Percentiles rank a stretch among this genome's conserved stretches.
Conservation (phyloP, 2,329 filamentous ascomycete genomes). For the Penicillium brasilianum region DNA sequence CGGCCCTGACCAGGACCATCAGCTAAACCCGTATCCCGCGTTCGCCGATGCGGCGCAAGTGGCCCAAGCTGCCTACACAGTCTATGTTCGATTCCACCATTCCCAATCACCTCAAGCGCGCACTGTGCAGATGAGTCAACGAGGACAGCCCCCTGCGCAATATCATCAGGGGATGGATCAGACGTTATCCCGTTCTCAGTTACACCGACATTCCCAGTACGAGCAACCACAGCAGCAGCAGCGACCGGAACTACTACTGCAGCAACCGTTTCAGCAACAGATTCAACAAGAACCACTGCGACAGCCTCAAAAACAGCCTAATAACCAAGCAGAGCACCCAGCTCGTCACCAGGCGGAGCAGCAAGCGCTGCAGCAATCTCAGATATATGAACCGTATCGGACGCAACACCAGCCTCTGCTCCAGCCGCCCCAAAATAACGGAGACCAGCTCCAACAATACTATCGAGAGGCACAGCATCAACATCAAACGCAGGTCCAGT, state of each 20-base stretch:
- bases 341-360: not conserved
- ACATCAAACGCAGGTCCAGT: not conserved
- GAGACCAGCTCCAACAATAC: not conserved
- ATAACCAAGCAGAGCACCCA: not conserved
- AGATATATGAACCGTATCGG: not conserved
- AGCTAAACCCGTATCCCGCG: constrained; percentile 15
- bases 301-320: not conserved
- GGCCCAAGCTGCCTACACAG: constrained; percentile 7
- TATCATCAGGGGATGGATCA: constrained; percentile 4
- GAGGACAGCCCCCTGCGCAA: not conserved
- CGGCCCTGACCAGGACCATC: not conserved
- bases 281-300: not conserved
- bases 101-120: not conserved
- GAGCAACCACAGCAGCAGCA: not conserved
- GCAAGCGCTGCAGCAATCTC: not conserved
- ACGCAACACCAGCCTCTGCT: not conserved
- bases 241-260: too few species aligned
- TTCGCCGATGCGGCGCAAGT: constrained; percentile 15
- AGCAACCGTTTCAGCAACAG: not conserved
- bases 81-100: constrained; percentile 2
- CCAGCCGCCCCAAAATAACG: not conserved
- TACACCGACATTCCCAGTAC: not conserved
- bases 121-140: not conserved
- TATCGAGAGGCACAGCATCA: not conserved
- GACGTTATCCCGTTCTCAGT: constrained; percentile 6